Evolutionary conservation across 345 rosid species (phyloP), one percentile per base, ranked within the genome.

Genomic region (Syzygium aqueum): DNA sequence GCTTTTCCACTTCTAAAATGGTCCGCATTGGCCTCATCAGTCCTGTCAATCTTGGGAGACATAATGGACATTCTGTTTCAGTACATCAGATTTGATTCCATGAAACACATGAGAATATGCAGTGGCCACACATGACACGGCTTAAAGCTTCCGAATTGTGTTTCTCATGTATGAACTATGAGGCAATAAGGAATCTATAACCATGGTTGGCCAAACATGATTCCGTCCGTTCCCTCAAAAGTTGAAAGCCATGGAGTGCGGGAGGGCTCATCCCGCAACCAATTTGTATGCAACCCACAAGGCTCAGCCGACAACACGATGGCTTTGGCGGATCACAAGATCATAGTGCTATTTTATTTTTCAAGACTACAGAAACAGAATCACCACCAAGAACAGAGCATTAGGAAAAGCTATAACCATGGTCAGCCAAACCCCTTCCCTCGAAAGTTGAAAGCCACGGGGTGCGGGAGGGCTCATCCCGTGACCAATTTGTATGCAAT

Each of bases 191-290:
- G 2, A 59, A 59, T 16, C 67, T 27, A 59, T 27, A 27, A 59
- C 3, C 28, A 59, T 14, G 33, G 67, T 59, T 12, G 30, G 67
- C 0, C 3, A 59, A 59, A 27, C 1, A 59, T 0, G 33, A 0
- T 59, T 25, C 33, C 14, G 2, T 59, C 67, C 8, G 30, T 59
- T 59, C 33, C 16, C 16, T 59, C 30, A 0, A 59, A 59, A 59
- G 67, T 59, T 27, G 67, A 59, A 0, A 59, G 67, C 67, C 33
- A 59, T 5, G 33, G 12, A 59, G 67, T 2, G 59, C 28, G 1
- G 63, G 63, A 57, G 28, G 28, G 63, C 0, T 57, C 63, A 57
- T 57, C 63, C 63, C 11, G 0, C 25, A 14, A 56, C 14, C 63
- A 27, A 56, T 23, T 56, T 23, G 13, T 56, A 56, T 56, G 61